Evolutionary conservation across 805 yeast species (phyloP), one percentile per base, ranked within the genome.

Genomic region (Candida boidinii): DNA sequence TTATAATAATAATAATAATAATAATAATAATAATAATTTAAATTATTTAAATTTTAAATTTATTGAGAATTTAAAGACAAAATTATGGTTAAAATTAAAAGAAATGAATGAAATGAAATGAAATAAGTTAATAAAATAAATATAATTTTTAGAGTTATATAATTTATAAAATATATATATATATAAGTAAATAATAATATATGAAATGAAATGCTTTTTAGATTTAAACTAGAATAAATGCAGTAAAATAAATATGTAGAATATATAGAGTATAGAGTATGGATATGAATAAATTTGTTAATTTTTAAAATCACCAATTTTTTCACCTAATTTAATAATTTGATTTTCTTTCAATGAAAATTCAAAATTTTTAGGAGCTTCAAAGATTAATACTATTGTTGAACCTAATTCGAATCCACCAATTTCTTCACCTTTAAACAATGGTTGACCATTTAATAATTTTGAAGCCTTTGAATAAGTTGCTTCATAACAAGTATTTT

Each of bases 381-480:
- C 98, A 58, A 92, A 92, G 16, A 90, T 94, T 42, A 92, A 66
- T 13, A 92, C 98, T n/a, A 92, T 92, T 0, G 99, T 92, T 19
- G 94, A 81, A 0, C 99, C 99, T 33, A 92, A 66, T 64, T 83
- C 83, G 61, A 92, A 92, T 0, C 98, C 98, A 26, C 99, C 99
- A 70, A 92, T 82, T 58, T 92, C 95, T 49, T 85, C 83, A 26
- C 98, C 98, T 58, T 84, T 86, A 15, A 73, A 64, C 31, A 92
- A 68, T 2, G 99, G 98, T 49, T 73, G 74, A 7, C 99, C 99
- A 7, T 88, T 83, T 26, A 88, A 62, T 5, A 79, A 42, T 31
- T 72, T 64, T 35, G 88, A 78, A 3, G 95, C 95, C 35, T 77
- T 76, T 17, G 78, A 66, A 57, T 92, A 92, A 0, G 88, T 85